Base-by-base conservation (phyloP, 768 basidiomycete species). In the Coprinellus micaceus region DNA sequence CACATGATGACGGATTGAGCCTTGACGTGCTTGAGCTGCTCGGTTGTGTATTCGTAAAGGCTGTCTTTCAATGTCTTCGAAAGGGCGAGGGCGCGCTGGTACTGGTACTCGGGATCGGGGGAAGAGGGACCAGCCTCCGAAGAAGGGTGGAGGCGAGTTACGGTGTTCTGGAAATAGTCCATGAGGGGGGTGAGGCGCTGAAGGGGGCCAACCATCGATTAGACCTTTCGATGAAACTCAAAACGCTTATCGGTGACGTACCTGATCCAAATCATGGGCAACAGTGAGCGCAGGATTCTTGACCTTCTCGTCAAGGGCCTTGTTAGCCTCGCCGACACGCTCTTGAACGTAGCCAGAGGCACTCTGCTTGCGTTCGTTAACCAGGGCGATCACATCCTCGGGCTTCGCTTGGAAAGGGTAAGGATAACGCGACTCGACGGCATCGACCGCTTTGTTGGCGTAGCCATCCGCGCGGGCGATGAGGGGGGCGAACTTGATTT, bases 401-500 rank as follows among this genome's bases (percentile, higher is more conserved):
- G 89, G 85, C 63, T 83, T 82, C 17, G 82, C 82, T 58, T 82
- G 76, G 79, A 91, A 93, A 4, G 89, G 82, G 66, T 85, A 86
- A 12, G 90, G 91, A 66, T 84, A 90, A 52, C 82, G 81, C 53
- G 79, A 76, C 74, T 91, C 78, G 53, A 91, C 86, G 19, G 69
- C 83, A 66, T 92, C 89, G 37, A 90, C 77, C 26, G 83, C 86
- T 74, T 82, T 85, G 78, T 89, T 88, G 26, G 86, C 90, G 52
- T 72, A 72, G n/a, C 71, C 80, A 60, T 92, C 83, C 2, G 81
- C 87, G 46, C 80, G 76, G 53, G 75, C 71, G 61, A 91, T 81
- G 30, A 89, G 65, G 7, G 90, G 88, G 0, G 84, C 85, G 21
- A 92, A 71, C 53, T 78, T 80, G 51, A 77, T 71, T 61, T 88